Percentiles rank a stretch among this genome's conserved stretches.
These are phyloP conservation scores for Neonectria hederae DNA, from an alignment of 2,329 filamentous ascomycete species.

Conservation along the genomic window DNA sequence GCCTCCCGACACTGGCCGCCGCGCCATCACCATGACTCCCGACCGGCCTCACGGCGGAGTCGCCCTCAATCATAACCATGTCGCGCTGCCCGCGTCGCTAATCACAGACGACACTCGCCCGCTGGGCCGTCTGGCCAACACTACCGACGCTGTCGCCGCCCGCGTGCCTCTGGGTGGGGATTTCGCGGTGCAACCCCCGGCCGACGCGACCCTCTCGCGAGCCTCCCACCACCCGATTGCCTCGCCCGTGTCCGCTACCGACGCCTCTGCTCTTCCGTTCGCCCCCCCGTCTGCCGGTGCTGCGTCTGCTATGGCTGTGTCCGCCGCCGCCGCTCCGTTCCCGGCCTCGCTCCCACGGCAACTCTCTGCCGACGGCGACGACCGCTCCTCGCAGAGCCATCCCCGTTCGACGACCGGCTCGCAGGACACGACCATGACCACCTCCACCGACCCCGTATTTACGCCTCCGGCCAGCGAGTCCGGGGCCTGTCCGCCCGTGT, in stretches of 20 bases:
- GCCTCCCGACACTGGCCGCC: conserved; percentile 11
- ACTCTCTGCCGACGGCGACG: conserved; percentile 34
- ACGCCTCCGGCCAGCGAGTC: conserved; percentile 40
- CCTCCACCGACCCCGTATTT: conserved; percentile 37
- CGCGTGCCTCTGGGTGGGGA: conserved; percentile 39
- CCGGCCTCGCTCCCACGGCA: conserved; percentile 26
- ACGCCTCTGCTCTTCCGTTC: conserved; percentile 18
- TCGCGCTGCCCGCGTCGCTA: conserved; percentile 32
- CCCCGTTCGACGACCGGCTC: conserved; percentile 38
- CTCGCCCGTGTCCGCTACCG: conserved; percentile 23
- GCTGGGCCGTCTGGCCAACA: conserved; percentile 17
- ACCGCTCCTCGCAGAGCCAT: conserved; percentile 40
- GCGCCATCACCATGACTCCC: conserved; percentile 32
- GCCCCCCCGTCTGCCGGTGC: conserved; percentile 23
- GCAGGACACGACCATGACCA: conserved; percentile 39
- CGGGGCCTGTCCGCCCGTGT: conserved; percentile 35
- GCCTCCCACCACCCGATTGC: conserved; percentile 35
- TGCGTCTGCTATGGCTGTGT: conserved; percentile 23
- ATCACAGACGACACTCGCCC: conserved; percentile 23
- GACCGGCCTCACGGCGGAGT: conserved; percentile 35
- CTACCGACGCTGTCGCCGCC: conserved; percentile 29
- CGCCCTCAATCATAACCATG: conserved; percentile 32
- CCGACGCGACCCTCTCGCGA: conserved; percentile 39
- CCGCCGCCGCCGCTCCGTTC: conserved; percentile 27
- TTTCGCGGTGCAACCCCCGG: conserved; percentile 37